A percentile compares a stretch with the other conserved stretches of the same genome.
Evolutionary conservation across 257 asterid genomes (phyloP).

Genomic region (Agastache rugosa): DNA sequence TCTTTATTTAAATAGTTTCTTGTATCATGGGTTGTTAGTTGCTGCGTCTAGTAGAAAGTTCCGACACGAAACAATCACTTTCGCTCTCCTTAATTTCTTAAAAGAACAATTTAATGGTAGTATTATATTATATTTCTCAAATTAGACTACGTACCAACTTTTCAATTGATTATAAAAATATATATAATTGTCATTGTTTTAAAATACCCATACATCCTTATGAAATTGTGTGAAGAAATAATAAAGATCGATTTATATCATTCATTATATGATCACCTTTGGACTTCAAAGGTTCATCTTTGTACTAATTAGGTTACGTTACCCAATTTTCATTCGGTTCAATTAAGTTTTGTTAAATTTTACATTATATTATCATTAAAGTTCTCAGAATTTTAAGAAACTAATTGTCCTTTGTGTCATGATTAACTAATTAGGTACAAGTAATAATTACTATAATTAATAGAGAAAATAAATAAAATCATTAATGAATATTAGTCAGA

Average conservation of each 20-base stretch:
- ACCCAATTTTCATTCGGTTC: neutral
- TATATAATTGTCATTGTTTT: neutral
- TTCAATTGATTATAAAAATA: neutral
- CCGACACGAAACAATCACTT: conserved; percentile 18
- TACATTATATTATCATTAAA: too few relatives aligned
- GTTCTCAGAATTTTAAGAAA: neutral
- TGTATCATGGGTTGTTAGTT: neutral
- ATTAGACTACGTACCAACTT: neutral
- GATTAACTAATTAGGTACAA: neutral
- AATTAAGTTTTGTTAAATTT: neutral
- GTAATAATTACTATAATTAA: neutral
- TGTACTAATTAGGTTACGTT: too few relatives aligned
- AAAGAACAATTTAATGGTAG: neutral
- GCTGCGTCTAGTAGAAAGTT: conserved; percentile 29
- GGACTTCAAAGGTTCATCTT: neutral
- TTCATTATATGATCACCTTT: neutral
- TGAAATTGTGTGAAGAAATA: neutral
- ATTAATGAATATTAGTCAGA: neutral
- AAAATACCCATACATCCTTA: neutral
- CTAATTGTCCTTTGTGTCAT: neutral
- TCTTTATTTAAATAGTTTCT: neutral
- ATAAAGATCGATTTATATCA: neutral
- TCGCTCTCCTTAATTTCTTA: neutral
- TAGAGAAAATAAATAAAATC: neutral
- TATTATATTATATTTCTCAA: neutral